phyloP scores from a whole-genome alignment of 1,284 basidiomycete genomes.

The Naganishia albida region DNA sequence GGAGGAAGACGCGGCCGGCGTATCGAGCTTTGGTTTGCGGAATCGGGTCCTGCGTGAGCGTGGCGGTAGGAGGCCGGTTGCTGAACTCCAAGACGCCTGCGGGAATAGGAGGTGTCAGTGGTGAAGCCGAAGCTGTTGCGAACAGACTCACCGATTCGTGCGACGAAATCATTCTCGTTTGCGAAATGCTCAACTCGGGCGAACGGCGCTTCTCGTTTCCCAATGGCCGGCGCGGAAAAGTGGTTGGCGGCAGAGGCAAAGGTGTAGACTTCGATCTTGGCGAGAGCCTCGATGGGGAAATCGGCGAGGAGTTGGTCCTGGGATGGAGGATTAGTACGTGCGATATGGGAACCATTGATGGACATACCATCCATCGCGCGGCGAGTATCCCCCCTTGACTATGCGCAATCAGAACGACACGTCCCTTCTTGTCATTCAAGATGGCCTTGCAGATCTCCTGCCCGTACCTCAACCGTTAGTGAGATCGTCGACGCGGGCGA shows the following conservation, averaged over 20 bases:
- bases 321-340: neutral
- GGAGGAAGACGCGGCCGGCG: slow-evolving; percentile 6
- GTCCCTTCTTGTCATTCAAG: slow-evolving; percentile 35
- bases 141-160: slow-evolving; percentile 38
- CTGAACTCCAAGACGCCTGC: slow-evolving; percentile 37
- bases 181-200: slow-evolving; percentile 44
- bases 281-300: slow-evolving; percentile 37
- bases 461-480: neutral
- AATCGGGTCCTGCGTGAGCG: neutral
- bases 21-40: slow-evolving; percentile 1
- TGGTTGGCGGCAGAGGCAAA: slow-evolving; percentile 48
- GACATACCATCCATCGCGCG: slow-evolving; percentile 34
- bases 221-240: slow-evolving; percentile 30
- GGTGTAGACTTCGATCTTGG: slow-evolving; percentile 47
- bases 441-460: slow-evolving; percentile 38
- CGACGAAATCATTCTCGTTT: slow-evolving; percentile 43
- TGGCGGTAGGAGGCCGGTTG: neutral
- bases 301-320: slow-evolving; percentile 44
- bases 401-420: slow-evolving; percentile 45
- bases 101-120: neutral
- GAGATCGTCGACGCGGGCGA: slow-evolving; percentile 4
- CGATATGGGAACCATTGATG: slow-evolving; percentile 27
- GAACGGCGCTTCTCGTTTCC: slow-evolving; percentile 32
- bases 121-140: neutral
- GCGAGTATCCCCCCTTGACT: slow-evolving; percentile 47